phyloP scores from a whole-genome alignment of 2,329 filamentous ascomycete genomes.

The Acephala macrosclerotiorum region DNA sequence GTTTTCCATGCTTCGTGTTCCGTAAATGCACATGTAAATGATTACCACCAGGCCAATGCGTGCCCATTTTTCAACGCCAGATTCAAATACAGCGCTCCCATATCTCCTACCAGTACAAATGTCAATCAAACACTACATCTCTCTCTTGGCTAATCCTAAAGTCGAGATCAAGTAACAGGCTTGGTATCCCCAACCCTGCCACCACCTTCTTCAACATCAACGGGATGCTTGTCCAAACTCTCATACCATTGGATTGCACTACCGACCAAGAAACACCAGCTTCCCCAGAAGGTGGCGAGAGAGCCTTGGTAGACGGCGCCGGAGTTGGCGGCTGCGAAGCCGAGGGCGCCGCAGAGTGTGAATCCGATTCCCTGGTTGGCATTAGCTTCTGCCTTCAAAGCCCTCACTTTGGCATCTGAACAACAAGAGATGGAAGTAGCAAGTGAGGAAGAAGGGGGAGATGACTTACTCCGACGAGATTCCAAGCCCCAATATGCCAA shows the following conservation, averaged over 20 bases:
- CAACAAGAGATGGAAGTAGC: no score
- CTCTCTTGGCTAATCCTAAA: neutral
- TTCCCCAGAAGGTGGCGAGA: slow-evolving; percentile 58
- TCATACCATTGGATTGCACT: slow-evolving; percentile 58
- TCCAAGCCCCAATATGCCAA: slow-evolving; percentile 74
- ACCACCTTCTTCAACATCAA: slow-evolving; percentile 44
- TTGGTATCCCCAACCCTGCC: slow-evolving; percentile 20
- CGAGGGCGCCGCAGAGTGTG: slow-evolving; percentile 65
- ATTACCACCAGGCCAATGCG: neutral
- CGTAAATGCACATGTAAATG: neutral
- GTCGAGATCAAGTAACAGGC: slow-evolving; percentile 5
- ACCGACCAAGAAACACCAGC: slow-evolving; percentile 57
- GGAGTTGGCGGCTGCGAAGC: slow-evolving; percentile 51
- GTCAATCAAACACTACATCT: neutral
- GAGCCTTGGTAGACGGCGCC: slow-evolving; percentile 55
- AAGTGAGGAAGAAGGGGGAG: neutral
- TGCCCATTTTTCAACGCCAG: neutral
- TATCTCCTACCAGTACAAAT: neutral
- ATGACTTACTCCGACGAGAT: slow-evolving; percentile 58
- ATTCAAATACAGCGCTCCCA: neutral
- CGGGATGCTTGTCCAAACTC: slow-evolving; percentile 54
- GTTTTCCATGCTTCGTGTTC: neutral
- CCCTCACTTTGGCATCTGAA: no score
- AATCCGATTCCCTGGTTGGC: slow-evolving; percentile 57
- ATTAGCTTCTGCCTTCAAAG: neutral